Evolutionary conservation across 441 rosid genomes (phyloP), one percentile per base, ranked within the genome.

Genomic region (Gossypium gossypioides): DNA sequence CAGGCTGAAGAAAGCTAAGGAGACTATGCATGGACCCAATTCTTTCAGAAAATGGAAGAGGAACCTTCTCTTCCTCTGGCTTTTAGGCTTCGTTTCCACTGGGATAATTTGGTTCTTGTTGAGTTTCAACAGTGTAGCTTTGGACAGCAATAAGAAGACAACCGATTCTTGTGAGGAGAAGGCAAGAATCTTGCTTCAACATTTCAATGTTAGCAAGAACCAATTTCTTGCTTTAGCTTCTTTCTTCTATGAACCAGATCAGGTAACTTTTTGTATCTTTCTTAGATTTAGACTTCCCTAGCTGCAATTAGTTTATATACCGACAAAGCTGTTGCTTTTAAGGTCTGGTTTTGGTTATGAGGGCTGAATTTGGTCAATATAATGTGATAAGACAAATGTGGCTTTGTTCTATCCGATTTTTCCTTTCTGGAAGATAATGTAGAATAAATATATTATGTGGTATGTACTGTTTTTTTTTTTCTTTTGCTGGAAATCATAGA

Each of bases 191-290:
- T 78, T 78, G 60, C 72, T 74, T 50, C 82, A 73, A 75, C 82
- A 84, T 75, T 82, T 77, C 78, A 89, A 89, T 70, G 79, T 86
- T 50, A 87, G 88, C 78, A 76, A 62, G 72, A 82, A 76, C 78
- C 88, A 82, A 72, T 78, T 84, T 78, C 80, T 75, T 75, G 82
- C 75, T 73, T 80, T 85, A 73, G 85, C 82, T 78, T 83, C 93
- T 73, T 73, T 86, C 42, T 86, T 90, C 81, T 78, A 81, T 46
- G 89, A 84, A 76, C 88, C 91, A 71, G 88, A 90, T 79, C 89
- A 90, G 97, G 97, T 90, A 67, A 77, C 10, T 21, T 58, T 67
- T 61, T 25, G 56, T 22, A 22, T 75, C 63, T 62, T 60, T 50
- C 7, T 15, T 56, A 73, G 44, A 48, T 64, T 50, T 46, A 34